Conservation (phyloP, 441 rosid genomes). For the Flueggea neowawraea region DNA sequence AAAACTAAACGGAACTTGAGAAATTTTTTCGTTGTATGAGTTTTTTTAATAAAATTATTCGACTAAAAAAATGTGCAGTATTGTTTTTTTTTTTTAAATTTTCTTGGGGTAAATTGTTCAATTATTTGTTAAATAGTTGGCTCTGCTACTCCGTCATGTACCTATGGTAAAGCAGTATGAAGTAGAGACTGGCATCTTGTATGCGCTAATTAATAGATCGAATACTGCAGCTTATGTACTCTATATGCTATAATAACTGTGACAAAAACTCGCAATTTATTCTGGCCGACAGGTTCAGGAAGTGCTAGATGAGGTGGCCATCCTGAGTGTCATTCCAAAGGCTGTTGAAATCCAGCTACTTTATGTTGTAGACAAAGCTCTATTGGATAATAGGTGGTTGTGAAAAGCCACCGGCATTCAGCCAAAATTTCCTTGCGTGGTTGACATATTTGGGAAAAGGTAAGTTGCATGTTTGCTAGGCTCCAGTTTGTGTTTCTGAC, state of each 20-base stretch:
- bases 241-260: background rate
- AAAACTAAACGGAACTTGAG: slow-evolving; percentile 9
- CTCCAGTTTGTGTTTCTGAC: background rate
- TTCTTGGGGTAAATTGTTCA: background rate
- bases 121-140: background rate
- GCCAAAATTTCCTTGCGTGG: slow-evolving; percentile 85
- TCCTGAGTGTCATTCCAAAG: slow-evolving; percentile 89
- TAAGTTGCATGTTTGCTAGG: slow-evolving; percentile 20
- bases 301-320: slow-evolving; percentile 85
- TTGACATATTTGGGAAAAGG: slow-evolving; percentile 96
- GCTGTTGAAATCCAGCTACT: slow-evolving; percentile 92
- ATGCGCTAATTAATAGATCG: background rate
- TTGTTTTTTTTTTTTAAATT: background rate
- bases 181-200: too few relatives aligned
- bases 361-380: slow-evolving; percentile 73
- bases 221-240: background rate
- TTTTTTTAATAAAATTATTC: slow-evolving; percentile 2
- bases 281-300: slow-evolving; percentile 65
- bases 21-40: background rate
- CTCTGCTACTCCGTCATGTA: background rate
- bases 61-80: background rate
- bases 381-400: slow-evolving; percentile 90
- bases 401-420: slow-evolving; percentile 96
- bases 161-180: too few relatives aligned
- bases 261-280: background rate